phyloP scores from a whole-genome alignment of 495 filamentous ascomycete genomes.

The Thozetella sp. region DNA sequence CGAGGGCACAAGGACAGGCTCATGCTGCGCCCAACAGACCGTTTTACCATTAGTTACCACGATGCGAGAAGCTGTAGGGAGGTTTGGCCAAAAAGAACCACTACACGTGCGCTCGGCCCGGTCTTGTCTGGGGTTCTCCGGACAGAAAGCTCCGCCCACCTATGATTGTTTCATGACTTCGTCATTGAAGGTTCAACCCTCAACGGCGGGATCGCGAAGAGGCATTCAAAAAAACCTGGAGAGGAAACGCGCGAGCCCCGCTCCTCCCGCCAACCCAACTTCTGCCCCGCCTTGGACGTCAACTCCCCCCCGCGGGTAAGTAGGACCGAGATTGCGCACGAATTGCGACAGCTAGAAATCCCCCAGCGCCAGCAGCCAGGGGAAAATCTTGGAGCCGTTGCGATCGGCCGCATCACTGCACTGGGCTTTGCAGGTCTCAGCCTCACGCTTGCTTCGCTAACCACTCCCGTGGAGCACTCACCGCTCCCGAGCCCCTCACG shows the following conservation, averaged over 20 bases:
- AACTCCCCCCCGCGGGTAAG: too few relatives aligned
- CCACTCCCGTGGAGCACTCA: background rate
- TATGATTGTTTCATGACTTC: slow-evolving; percentile 2
- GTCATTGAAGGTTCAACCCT: background rate
- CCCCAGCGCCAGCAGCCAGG: background rate
- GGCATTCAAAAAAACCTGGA: background rate
- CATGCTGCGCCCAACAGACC: too few relatives aligned
- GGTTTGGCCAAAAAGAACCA: too few relatives aligned
- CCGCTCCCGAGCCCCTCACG: background rate
- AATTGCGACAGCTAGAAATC: too few relatives aligned
- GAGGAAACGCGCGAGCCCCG: background rate
- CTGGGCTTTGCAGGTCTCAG: background rate
- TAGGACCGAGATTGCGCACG: too few relatives aligned
- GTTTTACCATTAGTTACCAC: too few relatives aligned
- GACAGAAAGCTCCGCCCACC: background rate
- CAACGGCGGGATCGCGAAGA: background rate
- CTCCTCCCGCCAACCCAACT: background rate
- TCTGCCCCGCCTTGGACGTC: background rate
- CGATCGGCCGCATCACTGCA: background rate
- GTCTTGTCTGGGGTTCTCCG: background rate
- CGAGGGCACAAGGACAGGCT: too few relatives aligned
- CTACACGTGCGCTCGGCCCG: too few relatives aligned
- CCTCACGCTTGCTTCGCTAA: background rate
- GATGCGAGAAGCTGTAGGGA: too few relatives aligned
- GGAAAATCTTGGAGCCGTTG: background rate